Evolutionary conservation across 1,284 basidiomycete genomes (phyloP).

Genomic region (Ustilago shanxiensis): DNA sequence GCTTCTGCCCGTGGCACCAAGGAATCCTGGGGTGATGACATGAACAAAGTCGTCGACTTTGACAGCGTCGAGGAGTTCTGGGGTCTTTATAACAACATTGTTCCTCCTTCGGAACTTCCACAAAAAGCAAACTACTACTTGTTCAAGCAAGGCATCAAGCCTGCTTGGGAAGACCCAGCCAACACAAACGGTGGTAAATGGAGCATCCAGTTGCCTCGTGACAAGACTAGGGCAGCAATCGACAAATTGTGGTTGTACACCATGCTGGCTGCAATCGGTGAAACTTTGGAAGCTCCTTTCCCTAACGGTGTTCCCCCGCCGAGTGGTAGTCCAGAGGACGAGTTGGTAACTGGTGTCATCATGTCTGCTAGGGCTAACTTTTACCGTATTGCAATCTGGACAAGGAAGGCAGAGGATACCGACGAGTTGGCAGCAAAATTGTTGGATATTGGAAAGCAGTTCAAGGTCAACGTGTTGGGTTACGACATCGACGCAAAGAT

Average conservation of each 20-base stretch:
- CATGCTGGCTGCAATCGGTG: slow-evolving; percentile 69
- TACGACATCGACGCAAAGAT: slow-evolving; percentile 81
- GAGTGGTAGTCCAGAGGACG: slow-evolving; percentile 43
- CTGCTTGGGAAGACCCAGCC: slow-evolving; percentile 91
- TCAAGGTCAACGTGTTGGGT: slow-evolving; percentile 90
- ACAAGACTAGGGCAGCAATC: slow-evolving; percentile 86
- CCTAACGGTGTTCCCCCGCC: slow-evolving; percentile 52
- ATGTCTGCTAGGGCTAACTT: slow-evolving; percentile 93
- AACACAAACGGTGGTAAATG: slow-evolving; percentile 98
- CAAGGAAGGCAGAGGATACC: slow-evolving; percentile 76
- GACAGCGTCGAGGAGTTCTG: slow-evolving; percentile 69
- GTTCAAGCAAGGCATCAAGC: slow-evolving; percentile 88
- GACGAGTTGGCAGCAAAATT: slow-evolving; percentile 76
- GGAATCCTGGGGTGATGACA: slow-evolving; percentile 69
- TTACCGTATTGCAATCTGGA: slow-evolving; percentile 97
- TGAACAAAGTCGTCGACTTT: slow-evolving; percentile 68
- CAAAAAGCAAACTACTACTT: slow-evolving; percentile 98
- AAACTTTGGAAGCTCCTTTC: slow-evolving; percentile 66
- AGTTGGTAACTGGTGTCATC: slow-evolving; percentile 78
- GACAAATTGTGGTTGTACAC: slow-evolving; percentile 99
- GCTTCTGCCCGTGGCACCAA: slow-evolving; percentile 60
- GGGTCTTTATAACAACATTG: slow-evolving; percentile 92
- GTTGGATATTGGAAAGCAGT: slow-evolving; percentile 81
- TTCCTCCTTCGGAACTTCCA: slow-evolving; percentile 92
- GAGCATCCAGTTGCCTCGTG: slow-evolving; percentile 96